Base-by-base conservation (phyloP, 805 yeast species). In the Kodamaea hsintzibuensis region DNA sequence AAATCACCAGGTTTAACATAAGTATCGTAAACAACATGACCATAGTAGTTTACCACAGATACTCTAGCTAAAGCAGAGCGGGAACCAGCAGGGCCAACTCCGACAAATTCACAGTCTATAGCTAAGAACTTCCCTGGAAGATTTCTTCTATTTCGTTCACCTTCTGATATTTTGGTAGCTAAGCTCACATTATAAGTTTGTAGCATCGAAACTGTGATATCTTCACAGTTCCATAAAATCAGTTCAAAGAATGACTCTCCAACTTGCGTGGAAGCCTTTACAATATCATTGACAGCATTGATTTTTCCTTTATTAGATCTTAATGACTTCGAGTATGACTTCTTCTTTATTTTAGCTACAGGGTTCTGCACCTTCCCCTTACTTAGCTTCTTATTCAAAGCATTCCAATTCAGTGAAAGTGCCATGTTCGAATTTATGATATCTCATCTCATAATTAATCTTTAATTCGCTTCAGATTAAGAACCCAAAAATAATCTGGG, bases 21-120 rank as follows among this genome's bases (percentile, higher is more conserved):
- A 39, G 79, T 73, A 68, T 92, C 98, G 56, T 86, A 75, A 0
- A 92, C 64, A 0, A 82, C 77, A 58, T 82, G 81, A 0, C 98
- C 97, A 63, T 82, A 86, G 66, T 78, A 90, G 65, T 92, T 91
- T 2, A 92, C 97, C 10, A 92, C 73, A 0, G 97, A 90, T 0
- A 91, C 95, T 60, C 98, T 78, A 0, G 96, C 98, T 13, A 92
- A 73, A 1, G 85, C 93, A 4, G 91, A 84, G 46, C 78, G 82
- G 38, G 63, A 62, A 5, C 96, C 96, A 8, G 84, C 85, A 4
- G 80, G 82, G 0, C 97, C 97, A 1, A 88, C 86, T 9, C 97
- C 97, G 1, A 92, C 98, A 75, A 92, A 91, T 62, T 92, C 98
- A 73, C 98, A 91, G 70, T 92, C 98, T 56, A 92, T 82, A 1